phyloP scores from a whole-genome alignment of 805 yeast genomes.

The Lipomyces chichibuensis region DNA sequence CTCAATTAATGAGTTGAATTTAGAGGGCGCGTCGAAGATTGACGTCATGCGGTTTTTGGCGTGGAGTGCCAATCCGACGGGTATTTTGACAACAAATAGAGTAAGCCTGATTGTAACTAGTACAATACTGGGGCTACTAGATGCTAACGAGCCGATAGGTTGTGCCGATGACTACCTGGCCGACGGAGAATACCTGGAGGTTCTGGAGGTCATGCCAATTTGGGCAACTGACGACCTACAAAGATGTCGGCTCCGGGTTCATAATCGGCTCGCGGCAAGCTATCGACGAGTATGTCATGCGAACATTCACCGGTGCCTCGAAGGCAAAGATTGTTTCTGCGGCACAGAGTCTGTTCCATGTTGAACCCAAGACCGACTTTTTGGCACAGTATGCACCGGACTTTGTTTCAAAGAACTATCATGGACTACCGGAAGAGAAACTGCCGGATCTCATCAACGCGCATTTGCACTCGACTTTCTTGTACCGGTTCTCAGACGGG shows the following conservation, averaged over 20 bases:
- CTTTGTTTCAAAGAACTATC: slow-evolving; percentile 28
- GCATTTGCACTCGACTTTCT: slow-evolving; percentile 39
- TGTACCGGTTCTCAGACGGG: slow-evolving; percentile 32
- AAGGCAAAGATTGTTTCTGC: slow-evolving; percentile 17
- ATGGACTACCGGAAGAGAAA: slow-evolving; percentile 17
- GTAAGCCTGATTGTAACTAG: slow-evolving; percentile 14
- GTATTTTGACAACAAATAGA: slow-evolving; percentile 37
- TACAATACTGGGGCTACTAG: background rate
- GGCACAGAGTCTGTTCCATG: slow-evolving; percentile 16
- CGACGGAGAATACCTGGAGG: slow-evolving; percentile 21
- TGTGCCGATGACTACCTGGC: slow-evolving; percentile 36
- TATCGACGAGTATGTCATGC: slow-evolving; percentile 15
- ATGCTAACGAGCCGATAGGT: slow-evolving; percentile 12
- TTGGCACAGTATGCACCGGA: slow-evolving; percentile 38
- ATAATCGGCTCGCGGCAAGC: slow-evolving; percentile 23
- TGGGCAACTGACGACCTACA: slow-evolving; percentile 31
- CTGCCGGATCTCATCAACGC: slow-evolving; percentile 39
- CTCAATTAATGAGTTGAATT: slow-evolving; percentile 16
- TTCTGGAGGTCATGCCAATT: slow-evolving; percentile 34
- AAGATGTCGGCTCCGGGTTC: slow-evolving; percentile 33
- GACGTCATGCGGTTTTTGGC: slow-evolving; percentile 36
- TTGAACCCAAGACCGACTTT: slow-evolving; percentile 16
- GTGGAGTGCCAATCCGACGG: slow-evolving; percentile 38
- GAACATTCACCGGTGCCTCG: slow-evolving; percentile 16
- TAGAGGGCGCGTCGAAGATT: slow-evolving; percentile 16